Conservation (phyloP, 208 protist species). For the Novymonas esmeraldas region DNA sequence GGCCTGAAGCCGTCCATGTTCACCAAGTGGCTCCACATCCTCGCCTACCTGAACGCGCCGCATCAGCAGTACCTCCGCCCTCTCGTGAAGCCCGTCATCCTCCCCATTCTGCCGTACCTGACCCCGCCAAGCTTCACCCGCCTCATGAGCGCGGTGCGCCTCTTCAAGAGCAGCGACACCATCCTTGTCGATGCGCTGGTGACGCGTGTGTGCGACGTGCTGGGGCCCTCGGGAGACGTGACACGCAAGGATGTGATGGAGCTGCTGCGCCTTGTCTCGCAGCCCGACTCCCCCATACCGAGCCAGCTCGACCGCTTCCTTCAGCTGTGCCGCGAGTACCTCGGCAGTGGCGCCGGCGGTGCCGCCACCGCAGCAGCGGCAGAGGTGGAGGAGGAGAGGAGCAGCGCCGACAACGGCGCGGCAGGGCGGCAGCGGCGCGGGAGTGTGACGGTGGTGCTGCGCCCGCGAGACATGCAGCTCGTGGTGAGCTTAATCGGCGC, state of each 20-base stretch:
- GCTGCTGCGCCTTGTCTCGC: constrained; percentile 31
- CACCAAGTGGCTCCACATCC: constrained; percentile 65
- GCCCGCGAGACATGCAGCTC: constrained; percentile 64
- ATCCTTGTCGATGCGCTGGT: constrained; percentile 63
- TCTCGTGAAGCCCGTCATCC: constrained; percentile 46
- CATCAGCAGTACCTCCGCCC: constrained; percentile 85
- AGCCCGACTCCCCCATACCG: constrained; percentile 24
- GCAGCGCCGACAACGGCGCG: neutral
- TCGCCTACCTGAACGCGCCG: constrained; percentile 59
- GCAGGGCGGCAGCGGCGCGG: constrained; percentile 2
- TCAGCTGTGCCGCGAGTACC: constrained; percentile 8
- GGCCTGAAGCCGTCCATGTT: constrained; percentile 69
- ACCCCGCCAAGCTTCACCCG: constrained; percentile 76
- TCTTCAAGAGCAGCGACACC: constrained; percentile 50
- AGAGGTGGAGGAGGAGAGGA: neutral
- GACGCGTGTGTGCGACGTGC: constrained; percentile 37
- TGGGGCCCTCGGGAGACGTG: constrained; percentile 19
- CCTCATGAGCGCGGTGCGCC: constrained; percentile 51
- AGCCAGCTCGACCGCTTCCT: constrained; percentile 25
- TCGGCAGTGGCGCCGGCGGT: constrained; percentile 4
- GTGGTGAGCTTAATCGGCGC: constrained; percentile 37
- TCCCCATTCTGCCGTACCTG: constrained; percentile 56
- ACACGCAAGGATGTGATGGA: constrained; percentile 33
- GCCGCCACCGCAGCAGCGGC: neutral
- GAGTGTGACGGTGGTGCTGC: constrained; percentile 29